These are phyloP conservation scores for Herpetomonas muscarum DNA, from an alignment of 208 protist species.

Conservation along the genomic window DNA sequence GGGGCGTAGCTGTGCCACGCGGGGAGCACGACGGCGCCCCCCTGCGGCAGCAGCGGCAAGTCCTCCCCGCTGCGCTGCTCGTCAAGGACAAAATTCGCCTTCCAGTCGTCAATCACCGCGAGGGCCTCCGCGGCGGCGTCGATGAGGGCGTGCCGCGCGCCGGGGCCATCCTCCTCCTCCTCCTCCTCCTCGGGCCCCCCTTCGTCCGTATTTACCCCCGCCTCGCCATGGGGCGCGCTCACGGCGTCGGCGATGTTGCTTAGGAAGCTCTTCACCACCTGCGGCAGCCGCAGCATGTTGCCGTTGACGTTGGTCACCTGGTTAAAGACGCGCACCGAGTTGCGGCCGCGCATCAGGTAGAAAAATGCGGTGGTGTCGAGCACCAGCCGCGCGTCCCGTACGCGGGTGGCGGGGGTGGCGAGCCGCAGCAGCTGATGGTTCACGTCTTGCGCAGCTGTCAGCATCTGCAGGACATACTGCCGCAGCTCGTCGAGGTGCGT, in stretches of 20 bases:
- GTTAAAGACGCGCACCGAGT: constrained; percentile 37
- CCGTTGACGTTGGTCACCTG: constrained; percentile 37
- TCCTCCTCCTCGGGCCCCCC: neutral
- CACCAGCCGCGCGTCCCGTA: constrained; percentile 40
- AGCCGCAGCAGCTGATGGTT: constrained; percentile 25
- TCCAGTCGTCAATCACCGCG: constrained; percentile 46
- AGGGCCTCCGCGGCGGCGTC: constrained; percentile 46
- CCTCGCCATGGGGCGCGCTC: constrained; percentile 11
- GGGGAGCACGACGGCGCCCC: neutral
- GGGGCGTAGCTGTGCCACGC: neutral
- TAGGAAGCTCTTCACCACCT: constrained; percentile 6
- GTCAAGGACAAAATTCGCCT: constrained; percentile 56
- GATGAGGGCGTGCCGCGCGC: constrained; percentile 18
- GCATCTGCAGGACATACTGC: constrained; percentile 29
- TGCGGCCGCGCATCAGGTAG: constrained; percentile 31
- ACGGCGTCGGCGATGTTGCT: neutral
- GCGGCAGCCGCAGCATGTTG: constrained; percentile 80
- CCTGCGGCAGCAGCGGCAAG: constrained; percentile 22
- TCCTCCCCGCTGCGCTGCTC: constrained; percentile 50
- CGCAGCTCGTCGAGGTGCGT: constrained; percentile 50
- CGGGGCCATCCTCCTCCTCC: neutral
- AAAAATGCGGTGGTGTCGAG: constrained; percentile 66
- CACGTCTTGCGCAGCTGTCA: constrained; percentile 29
- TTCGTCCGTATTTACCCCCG: neutral
- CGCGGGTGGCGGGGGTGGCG: constrained; percentile 15